A percentile compares a stretch with the other conserved stretches of the same genome.
Evolutionary conservation across 495 filamentous ascomycete species (phyloP).

Genomic region (Penicillium steckii): DNA sequence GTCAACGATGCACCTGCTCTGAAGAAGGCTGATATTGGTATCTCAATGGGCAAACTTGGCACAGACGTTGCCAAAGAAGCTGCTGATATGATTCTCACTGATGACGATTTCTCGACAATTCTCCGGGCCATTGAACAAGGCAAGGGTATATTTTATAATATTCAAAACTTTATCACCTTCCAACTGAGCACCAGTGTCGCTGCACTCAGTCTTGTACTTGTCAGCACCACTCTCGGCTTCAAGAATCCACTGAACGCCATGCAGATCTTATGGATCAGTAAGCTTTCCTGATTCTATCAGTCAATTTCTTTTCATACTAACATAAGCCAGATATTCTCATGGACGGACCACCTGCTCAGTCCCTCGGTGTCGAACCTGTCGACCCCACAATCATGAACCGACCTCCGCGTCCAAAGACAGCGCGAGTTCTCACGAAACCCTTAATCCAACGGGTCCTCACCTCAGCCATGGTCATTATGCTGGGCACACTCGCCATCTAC

Average conservation of each 20-base stretch:
- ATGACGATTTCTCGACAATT: slow-evolving; percentile 98
- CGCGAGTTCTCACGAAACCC: slow-evolving; percentile 79
- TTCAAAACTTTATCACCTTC: slow-evolving; percentile 98
- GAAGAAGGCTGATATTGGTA: slow-evolving; percentile 97
- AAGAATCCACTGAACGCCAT: slow-evolving; percentile 95
- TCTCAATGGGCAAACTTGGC: slow-evolving; percentile 92
- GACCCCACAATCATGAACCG: slow-evolving; percentile 92
- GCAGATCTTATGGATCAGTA: slow-evolving; percentile 99
- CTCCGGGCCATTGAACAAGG: slow-evolving; percentile 95
- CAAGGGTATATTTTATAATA: slow-evolving; percentile 99
- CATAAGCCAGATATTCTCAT: slow-evolving; percentile 84
- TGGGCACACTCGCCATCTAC: slow-evolving; percentile 88
- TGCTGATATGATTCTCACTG: slow-evolving; percentile 98
- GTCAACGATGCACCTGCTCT: slow-evolving; percentile 97
- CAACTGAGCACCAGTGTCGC: slow-evolving; percentile 97
- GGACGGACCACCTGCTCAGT: slow-evolving; percentile 97
- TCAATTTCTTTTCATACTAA: slow-evolving; percentile 21
- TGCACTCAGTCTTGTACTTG: slow-evolving; percentile 82
- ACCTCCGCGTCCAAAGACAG: slow-evolving; percentile 79
- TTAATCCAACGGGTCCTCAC: slow-evolving; percentile 82
- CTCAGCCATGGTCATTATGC: slow-evolving; percentile 86
- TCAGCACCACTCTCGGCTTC: slow-evolving; percentile 89
- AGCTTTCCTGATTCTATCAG: slow-evolving; percentile 27
- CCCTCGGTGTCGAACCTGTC: slow-evolving; percentile 92
- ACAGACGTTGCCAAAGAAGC: slow-evolving; percentile 99